Base-by-base conservation (phyloP, 768 basidiomycete genomes). In the Mycena indigotica region DNA sequence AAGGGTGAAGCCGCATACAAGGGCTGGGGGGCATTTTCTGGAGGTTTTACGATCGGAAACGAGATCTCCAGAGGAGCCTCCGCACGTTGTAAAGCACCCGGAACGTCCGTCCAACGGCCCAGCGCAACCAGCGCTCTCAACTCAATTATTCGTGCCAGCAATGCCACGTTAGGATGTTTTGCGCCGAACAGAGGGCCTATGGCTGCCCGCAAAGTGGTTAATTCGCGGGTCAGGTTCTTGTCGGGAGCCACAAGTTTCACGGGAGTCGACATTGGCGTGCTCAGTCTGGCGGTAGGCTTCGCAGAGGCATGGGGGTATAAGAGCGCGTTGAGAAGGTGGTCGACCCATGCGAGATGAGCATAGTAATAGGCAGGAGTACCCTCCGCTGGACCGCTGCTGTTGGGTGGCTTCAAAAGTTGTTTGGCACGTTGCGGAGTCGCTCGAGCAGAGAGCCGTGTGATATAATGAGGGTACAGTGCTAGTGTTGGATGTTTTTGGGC, bases 401-500 rank as follows among this genome's bases (percentile, higher is more conserved):
- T 38, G 1, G 52, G 8, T 15, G 57, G 58, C 5, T 49, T 51
- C 16, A 59, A 40, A 12, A 59, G 57, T 19, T 56, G 57, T 5
- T 56, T 57, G 6, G 62, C 62, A 32, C 62, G 62, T n/a, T 56
- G 57, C 3, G 62, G 57, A 5, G 58, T 52, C 24, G 55, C 62
- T 28, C 80, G 84, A 3, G 86, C 83, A 16, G 87, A 85, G 29
- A 90, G 80, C 35, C 84, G 73, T 1, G 81, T 79, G 23, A 93
- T 72, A 55, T 83, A 81, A 3, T 82, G 81, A 40, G 78, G 81
- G 66, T 87, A 86, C 5, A 76, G 70, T 52, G 84, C 78, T 10
- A 93, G 75, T 10, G 87, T 80, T 2, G 89, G 86, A 64, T 88
- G 86, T 73, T 85, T 86, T 67, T 85, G 83, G 0, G 86, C 75